A percentile compares a stretch with the other conserved stretches of the same genome.
These are phyloP conservation scores for Tritrichomonas foetus DNA, from an alignment of 208 protist genomes.

Conservation along the genomic window DNA sequence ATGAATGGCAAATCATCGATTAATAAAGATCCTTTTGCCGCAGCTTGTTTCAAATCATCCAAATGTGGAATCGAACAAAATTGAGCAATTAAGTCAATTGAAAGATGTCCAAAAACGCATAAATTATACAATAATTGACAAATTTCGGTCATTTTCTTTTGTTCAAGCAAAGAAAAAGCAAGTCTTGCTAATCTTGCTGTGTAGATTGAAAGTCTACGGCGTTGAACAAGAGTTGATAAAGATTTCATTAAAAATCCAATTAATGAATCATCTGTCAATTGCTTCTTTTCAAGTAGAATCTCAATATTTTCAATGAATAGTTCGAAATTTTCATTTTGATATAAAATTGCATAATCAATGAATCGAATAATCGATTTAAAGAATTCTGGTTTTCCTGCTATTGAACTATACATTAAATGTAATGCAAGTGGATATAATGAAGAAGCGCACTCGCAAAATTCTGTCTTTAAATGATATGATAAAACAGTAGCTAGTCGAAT, in stretches of 20 bases:
- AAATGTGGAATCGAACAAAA: neutral
- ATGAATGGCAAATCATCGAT: neutral
- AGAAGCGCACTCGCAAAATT: neutral
- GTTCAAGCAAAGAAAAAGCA: neutral
- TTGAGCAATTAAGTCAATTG: neutral
- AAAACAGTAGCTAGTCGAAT: neutral
- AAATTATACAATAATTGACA: neutral
- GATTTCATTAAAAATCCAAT: neutral
- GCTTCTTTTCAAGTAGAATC: neutral
- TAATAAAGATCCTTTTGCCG: neutral
- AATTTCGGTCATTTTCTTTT: neutral
- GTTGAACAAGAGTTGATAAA: neutral
- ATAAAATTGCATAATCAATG: neutral
- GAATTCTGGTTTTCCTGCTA: neutral
- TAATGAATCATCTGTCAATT: neutral
- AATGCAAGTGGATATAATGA: neutral
- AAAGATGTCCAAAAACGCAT: neutral
- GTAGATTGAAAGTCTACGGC: neutral
- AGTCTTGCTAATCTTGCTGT: constrained; percentile 2
- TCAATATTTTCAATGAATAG: neutral
- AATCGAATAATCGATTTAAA: neutral
- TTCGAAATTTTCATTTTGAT: neutral
- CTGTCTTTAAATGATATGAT: constrained; percentile 10
- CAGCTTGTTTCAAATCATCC: neutral
- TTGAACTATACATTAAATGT: neutral